Evolutionary conservation across 2,329 filamentous ascomycete genomes (phyloP), one percentile per base, ranked within the genome.

Genomic region (Cladosporium sp.): DNA sequence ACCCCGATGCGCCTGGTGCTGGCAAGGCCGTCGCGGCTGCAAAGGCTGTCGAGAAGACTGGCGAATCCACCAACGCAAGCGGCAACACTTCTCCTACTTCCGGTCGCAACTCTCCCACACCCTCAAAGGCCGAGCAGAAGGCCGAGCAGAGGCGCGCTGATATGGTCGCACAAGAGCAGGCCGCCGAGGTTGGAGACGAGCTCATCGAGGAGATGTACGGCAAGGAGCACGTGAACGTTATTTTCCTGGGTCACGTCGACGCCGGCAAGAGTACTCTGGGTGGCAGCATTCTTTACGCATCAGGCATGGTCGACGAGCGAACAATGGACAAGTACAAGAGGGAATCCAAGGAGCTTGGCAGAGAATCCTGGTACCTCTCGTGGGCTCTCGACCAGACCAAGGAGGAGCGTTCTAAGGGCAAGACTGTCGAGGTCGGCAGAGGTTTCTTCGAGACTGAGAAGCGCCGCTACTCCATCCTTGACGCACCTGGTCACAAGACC

Each of bases 281-380:
- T 67, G 93, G 93, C 44, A 88, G 88, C 47, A 95, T 99, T 56
- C 78, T 99, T 12, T 96, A 93, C 69, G 84, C 83, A 47, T 96
- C 92, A 4, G 93, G 93, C 54, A 99, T 97, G 93, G 93, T 99
- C n/a, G 95, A 99, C 65, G 90, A 99, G 73, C 84, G 93, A 68
- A 99, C 93, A 30, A 83, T 99, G 79, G 93, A 99, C 48, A 99
- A 99, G 74, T 96, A 96, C 78, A 96, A 92, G 80, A 84, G 83
- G 61, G 95, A 99, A 64, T 92, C 93, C 44, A 97, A 96, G 77
- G 93, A 97, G 9, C 80, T 93, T 58, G 93, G 93, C 47, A 88
- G 91, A 75, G 93, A 97, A 75, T 95, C 92, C 3, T 99, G 93
- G 93, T 99, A 97, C 70, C 80, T 99, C 18, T 99, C 93, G 38